These are phyloP conservation scores for Fusarium vanettenii DNA, from an alignment of 2,329 filamentous ascomycete species.

Conservation along the genomic window DNA sequence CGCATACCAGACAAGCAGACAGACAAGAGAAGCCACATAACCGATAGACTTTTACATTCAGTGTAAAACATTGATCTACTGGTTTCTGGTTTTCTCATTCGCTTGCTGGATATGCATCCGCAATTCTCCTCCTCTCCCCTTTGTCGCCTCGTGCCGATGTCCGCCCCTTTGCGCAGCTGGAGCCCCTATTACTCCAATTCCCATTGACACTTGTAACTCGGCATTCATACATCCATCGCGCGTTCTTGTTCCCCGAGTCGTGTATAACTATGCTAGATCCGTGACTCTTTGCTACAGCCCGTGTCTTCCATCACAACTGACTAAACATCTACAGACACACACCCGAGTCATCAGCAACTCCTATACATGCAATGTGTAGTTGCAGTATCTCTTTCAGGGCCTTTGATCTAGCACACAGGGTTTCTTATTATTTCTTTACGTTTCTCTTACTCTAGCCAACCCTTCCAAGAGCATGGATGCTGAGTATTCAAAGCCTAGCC, in stretches of 20 bases:
- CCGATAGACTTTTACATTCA: background rate
- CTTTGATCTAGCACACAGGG: rapidly evolving
- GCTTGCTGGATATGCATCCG: background rate
- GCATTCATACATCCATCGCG: background rate
- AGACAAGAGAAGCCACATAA: background rate
- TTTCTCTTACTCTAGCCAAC: background rate
- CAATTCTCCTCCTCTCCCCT: background rate
- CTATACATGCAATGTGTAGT: background rate
- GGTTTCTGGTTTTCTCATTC: background rate
- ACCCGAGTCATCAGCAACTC: background rate
- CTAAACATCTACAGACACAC: background rate
- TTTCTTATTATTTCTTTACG: background rate
- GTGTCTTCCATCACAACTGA: background rate
- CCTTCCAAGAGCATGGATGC: background rate
- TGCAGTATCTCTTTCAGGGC: background rate
- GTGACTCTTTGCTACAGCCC: background rate
- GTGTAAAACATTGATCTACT: background rate
- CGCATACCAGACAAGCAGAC: background rate
- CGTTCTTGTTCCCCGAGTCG: no score
- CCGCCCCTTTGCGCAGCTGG: background rate
- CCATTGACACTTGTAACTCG: background rate
- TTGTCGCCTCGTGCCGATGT: background rate
- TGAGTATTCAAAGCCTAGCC: background rate
- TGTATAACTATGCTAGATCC: background rate
- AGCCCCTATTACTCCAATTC: no score